phyloP scores from a whole-genome alignment of 2,329 filamentous ascomycete genomes.

The Colletotrichum lupini region DNA sequence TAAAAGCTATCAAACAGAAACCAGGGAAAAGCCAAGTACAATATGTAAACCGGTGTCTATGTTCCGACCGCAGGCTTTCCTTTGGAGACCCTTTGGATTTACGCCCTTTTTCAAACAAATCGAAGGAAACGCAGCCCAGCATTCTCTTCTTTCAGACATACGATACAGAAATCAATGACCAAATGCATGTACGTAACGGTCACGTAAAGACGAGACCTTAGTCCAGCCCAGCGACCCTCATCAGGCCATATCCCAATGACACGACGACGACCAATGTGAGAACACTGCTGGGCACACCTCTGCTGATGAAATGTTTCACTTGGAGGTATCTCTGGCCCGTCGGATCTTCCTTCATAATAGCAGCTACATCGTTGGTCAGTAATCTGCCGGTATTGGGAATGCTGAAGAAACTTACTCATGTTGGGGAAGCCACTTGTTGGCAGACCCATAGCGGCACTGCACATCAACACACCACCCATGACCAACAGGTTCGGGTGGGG shows the following conservation, averaged over 20 bases:
- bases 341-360: conserved; percentile 99
- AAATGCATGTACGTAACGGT: not conserved
- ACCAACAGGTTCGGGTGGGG: conserved; percentile 95
- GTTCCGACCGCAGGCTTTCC: not conserved
- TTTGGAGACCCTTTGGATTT: not conserved
- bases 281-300: conserved; percentile 89
- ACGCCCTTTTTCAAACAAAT: not conserved
- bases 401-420: conserved; percentile 82
- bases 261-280: conserved; percentile 85
- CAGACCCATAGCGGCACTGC: conserved; percentile 95
- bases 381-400: not conserved
- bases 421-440: conserved; percentile 98
- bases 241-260: conserved; percentile 89
- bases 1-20: not conserved
- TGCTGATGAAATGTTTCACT: conserved; percentile 93
- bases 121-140: not conserved
- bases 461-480: conserved; percentile 96
- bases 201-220: conserved; percentile 39
- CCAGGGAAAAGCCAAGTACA: not conserved
- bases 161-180: not conserved
- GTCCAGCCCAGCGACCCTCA: conserved; percentile 78
- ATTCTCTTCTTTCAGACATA: not conserved
- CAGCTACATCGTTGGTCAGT: conserved; percentile 66
- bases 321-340: conserved; percentile 92
- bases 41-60: not conserved